Conservation (phyloP, 2,329 filamentous ascomycete genomes). For the Fusarium lateritium region DNA sequence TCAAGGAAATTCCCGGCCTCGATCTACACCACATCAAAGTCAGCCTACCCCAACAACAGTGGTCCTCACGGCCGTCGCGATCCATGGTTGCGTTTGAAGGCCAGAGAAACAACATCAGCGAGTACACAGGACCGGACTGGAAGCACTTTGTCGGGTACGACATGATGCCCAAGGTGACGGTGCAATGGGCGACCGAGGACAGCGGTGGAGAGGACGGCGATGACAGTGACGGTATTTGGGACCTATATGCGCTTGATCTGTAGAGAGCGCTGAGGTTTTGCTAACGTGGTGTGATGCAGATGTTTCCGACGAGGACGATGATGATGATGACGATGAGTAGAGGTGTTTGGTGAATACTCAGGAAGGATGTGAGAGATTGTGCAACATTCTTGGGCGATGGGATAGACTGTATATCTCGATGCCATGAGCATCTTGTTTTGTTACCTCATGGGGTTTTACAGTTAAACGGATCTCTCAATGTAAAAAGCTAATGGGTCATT, state of each 20-base stretch:
- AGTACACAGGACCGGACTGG: conserved; percentile 56
- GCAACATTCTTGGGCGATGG: too few relatives aligned
- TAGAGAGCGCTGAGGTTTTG: conserved; percentile 29
- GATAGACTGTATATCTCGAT: too few relatives aligned
- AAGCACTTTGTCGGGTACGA: conserved; percentile 53
- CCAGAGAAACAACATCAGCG: conserved; percentile 3
- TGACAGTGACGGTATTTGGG: conserved; percentile 49
- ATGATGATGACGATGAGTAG: conserved; percentile 8
- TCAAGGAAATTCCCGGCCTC: conserved; percentile 53
- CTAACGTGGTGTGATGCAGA: conserved; percentile 37
- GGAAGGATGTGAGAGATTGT: too few relatives aligned
- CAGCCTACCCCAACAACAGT: conserved; percentile 50
- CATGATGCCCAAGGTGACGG: conserved; percentile 42
- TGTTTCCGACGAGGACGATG: conserved; percentile 18
- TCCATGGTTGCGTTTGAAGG: conserved; percentile 33
- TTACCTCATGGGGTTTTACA: too few relatives aligned
- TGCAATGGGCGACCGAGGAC: conserved; percentile 26
- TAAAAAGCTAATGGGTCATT: too few relatives aligned
- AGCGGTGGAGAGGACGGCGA: conserved; percentile 31
- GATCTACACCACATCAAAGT: conserved; percentile 54
- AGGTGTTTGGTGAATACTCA: too few relatives aligned
- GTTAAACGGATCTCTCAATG: too few relatives aligned
- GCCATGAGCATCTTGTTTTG: too few relatives aligned
- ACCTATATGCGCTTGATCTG: conserved; percentile 48
- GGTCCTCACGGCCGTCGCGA: conserved; percentile 24